These are phyloP conservation scores for Amphibolis antarctica DNA, from an alignment of 106 monocot genomes.

Conservation along the genomic window DNA sequence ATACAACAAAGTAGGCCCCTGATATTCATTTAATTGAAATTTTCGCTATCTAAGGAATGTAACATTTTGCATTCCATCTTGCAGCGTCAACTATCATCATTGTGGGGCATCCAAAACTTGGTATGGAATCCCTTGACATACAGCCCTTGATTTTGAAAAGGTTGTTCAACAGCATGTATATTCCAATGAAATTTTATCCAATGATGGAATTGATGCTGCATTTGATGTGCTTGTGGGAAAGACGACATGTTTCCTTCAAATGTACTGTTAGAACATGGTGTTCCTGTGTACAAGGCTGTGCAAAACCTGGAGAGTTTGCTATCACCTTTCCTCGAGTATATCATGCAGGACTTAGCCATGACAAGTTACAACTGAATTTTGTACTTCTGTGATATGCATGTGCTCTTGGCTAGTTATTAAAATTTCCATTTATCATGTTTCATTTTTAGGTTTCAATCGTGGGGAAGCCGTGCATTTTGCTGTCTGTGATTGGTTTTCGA, in stretches of 20 bases:
- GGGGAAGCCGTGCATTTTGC: constrained; percentile 98
- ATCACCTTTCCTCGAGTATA: constrained; percentile 92
- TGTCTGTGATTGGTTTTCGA: constrained; percentile 67
- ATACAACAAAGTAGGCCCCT: not conserved
- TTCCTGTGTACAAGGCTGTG: constrained; percentile 90
- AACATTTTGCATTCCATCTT: not conserved
- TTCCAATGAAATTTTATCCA: constrained; percentile 43
- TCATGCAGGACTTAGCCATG: constrained; percentile 97
- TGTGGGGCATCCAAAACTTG: constrained; percentile 96
- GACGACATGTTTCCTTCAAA: constrained; percentile 91
- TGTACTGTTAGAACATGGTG: constrained; percentile 61
- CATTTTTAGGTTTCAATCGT: constrained; percentile 72
- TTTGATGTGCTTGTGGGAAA: constrained; percentile 80
- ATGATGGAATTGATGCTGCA: constrained; percentile 60
- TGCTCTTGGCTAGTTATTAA: not conserved
- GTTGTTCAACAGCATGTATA: constrained; percentile 64
- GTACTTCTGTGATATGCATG: not conserved
- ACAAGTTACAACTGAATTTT: constrained; percentile 14
- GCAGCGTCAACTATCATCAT: constrained; percentile 98
- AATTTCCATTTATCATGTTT: not conserved
- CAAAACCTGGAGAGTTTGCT: constrained; percentile 91
- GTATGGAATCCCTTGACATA: constrained; percentile 91
- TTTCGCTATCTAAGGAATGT: not conserved
- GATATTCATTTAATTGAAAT: not conserved
- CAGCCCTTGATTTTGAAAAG: constrained; percentile 66